These are phyloP conservation scores for Salix koriyanagi DNA, from an alignment of 345 rosid species.

Conservation along the genomic window DNA sequence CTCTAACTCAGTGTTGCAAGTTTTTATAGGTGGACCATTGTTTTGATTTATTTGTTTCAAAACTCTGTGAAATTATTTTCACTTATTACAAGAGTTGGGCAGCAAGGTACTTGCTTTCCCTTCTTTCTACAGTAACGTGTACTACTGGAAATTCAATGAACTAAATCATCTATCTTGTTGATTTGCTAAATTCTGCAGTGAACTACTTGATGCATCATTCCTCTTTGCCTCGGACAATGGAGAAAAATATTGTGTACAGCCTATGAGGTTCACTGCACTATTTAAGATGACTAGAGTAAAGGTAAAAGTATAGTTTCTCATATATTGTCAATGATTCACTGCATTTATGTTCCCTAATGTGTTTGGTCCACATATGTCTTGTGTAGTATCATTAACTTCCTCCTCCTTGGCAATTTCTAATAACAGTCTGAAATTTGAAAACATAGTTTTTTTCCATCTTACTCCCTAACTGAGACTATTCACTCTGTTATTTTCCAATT, in stretches of 20 bases:
- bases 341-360: background rate
- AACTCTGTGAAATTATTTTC: constrained; percentile 75
- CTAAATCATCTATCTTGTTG: constrained; percentile 20
- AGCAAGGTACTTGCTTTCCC: constrained; percentile 57
- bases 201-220: constrained; percentile 95
- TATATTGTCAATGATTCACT: background rate
- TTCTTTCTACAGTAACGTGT: constrained; percentile 1
- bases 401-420: background rate
- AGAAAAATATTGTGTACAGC: constrained; percentile 80
- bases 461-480: background rate
- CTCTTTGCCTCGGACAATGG: constrained; percentile 92
- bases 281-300: constrained; percentile 91
- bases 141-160: constrained; percentile 8
- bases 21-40: constrained; percentile 86
- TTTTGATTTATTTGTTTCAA: constrained; percentile 88
- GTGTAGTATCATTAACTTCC: background rate
- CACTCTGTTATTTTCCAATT: background rate
- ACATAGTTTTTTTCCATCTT: background rate
- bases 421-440: background rate
- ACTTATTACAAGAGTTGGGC: constrained; percentile 98
- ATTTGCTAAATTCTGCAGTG: constrained; percentile 46
- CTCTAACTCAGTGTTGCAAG: background rate
- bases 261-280: constrained; percentile 80
- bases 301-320: constrained; percentile 33
- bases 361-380: background rate